phyloP scores from a whole-genome alignment of 1,139 yeast species.

The Sugiyamaella grinbergsii region DNA sequence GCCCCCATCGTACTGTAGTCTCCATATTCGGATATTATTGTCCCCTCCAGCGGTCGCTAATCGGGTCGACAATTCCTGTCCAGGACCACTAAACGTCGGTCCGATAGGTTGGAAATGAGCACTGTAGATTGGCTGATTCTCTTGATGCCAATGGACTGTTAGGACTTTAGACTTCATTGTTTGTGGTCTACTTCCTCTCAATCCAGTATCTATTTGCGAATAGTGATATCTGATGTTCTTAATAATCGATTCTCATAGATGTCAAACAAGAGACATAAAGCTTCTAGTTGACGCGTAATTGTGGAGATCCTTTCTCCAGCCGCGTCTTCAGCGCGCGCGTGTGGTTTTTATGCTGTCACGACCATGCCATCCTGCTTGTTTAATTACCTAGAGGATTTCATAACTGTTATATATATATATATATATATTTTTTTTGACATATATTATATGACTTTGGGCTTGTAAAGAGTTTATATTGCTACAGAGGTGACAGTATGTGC shows the following conservation, averaged over 20 bases:
- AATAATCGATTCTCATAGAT: not conserved
- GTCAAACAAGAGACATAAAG: constrained; percentile 8
- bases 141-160: constrained; percentile 81
- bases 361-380: too few species aligned
- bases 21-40: constrained; percentile 75
- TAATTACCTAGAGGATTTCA: too few species aligned
- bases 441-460: too few species aligned
- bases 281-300: constrained; percentile 12
- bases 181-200: not conserved
- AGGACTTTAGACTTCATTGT: constrained; percentile 61
- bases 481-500: too few species aligned
- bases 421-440: too few species aligned
- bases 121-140: constrained; percentile 79
- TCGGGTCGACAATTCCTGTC: constrained; percentile 39
- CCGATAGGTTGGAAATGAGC: constrained; percentile 68
- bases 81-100: constrained; percentile 30
- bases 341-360: too few species aligned
- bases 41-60: constrained; percentile 95
- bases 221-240: too few species aligned
- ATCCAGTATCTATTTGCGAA: not conserved
- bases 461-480: too few species aligned
- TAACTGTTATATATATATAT: too few species aligned
- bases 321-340: constrained; percentile 9
- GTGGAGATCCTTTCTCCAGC: constrained; percentile 11
- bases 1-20: constrained; percentile 33